Evolutionary conservation across 1,284 basidiomycete species (phyloP), one percentile per base, ranked within the genome.

Genomic region (Leccinum huronense): DNA sequence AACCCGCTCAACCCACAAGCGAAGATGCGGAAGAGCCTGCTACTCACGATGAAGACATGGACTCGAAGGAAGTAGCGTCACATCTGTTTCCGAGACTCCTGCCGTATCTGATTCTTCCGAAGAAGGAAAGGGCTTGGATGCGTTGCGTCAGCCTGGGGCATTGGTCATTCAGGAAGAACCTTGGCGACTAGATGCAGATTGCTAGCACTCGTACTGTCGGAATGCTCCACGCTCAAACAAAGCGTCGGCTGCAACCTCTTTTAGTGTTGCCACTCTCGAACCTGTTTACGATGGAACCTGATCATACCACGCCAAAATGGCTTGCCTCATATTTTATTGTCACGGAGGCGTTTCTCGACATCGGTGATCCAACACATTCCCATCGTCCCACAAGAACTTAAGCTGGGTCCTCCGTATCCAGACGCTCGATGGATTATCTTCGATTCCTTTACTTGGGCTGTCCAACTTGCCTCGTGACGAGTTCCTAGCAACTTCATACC

Each of bases 291-390:
- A 78, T 79, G 33, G 84, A 85, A 63, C 77, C 80, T 11, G 83
- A 83, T 19, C 84, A 84, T 61, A 75, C 70, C 30, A 74, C 83
- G 34, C 94, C 94, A 2, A 88, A 86, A 70, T 98, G 96, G 96
- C 82, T 96, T 2, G 87, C 94, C 1, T n/a, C n/a, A n/a, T n/a
- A n/a, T n/a, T n/a, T n/a, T n/a, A n/a, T n/a, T 14, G 90, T 95
- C 38, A 86, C 88, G 9, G 94, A 97, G 73, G 86, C 91, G 10
- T 77, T 97, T 53, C 82, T 97, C 36, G 87, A 88, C 38, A 80
- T 91, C 45, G 86, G 88, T 0, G 90, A 93, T 62, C 89, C 67
- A n/a, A n/a, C n/a, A n/a, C n/a, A n/a, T n/a, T n/a, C 79, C 83
- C 1, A 81, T 91, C 57, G 75, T 78, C 4, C 69, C 80, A 1